Percentiles rank a stretch among this genome's conserved stretches.
These are phyloP conservation scores for Tanacetum coccineum DNA, from an alignment of 129 eudicot genomes.

Conservation along the genomic window DNA sequence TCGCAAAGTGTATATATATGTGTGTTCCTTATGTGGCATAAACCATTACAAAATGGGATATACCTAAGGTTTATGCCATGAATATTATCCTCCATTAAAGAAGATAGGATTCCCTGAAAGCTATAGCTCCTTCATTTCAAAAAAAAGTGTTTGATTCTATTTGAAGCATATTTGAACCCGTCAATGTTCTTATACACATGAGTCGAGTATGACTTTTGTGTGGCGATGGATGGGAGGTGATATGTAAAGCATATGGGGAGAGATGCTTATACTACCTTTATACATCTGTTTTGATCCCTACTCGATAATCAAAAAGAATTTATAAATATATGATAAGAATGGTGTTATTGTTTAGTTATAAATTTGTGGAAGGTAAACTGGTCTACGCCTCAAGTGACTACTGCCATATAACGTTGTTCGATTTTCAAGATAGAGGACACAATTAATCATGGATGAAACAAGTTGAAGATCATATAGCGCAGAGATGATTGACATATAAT, in stretches of 20 bases:
- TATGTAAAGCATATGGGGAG: slow-evolving; percentile 11
- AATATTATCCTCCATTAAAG: slow-evolving; percentile 29
- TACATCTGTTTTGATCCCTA: background rate
- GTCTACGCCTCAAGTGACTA: no score
- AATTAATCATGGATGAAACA: no score
- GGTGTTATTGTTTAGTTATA: background rate
- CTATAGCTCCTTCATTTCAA: slow-evolving; percentile 24
- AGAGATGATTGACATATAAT: no score
- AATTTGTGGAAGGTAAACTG: background rate
- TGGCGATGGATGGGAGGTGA: slow-evolving; percentile 11
- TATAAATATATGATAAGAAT: background rate
- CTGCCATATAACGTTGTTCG: no score
- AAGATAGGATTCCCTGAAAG: slow-evolving; percentile 27
- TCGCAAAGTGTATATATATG: slow-evolving; percentile 18
- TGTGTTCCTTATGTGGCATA: slow-evolving; percentile 22
- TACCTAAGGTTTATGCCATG: slow-evolving; percentile 41
- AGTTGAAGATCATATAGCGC: no score
- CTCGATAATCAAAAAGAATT: background rate
- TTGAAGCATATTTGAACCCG: slow-evolving; percentile 25
- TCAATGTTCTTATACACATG: slow-evolving; percentile 1
- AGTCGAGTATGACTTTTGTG: background rate
- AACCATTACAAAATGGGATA: slow-evolving; percentile 41
- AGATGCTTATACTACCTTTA: slow-evolving; percentile 15
- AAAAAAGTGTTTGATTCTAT: slow-evolving; percentile 30
- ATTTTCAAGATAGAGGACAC: no score